Conservation (phyloP, 1,139 yeast species). For the Geotrichum candidum region DNA sequence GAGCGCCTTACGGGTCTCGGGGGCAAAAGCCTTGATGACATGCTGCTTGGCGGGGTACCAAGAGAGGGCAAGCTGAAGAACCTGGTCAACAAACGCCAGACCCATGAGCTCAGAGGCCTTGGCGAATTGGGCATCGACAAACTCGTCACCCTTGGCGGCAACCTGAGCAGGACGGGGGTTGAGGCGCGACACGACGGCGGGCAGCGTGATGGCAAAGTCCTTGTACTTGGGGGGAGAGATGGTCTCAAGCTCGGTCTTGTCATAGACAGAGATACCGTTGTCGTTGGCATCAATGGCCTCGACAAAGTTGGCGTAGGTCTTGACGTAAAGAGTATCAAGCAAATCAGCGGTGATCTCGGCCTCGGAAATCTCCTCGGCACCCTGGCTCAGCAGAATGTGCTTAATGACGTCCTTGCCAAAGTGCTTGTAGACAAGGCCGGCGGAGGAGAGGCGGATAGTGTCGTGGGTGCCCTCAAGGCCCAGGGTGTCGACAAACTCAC, state of each 20-base stretch:
- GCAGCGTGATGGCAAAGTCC: slow-evolving; percentile 51
- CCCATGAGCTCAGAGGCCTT: slow-evolving; percentile 84
- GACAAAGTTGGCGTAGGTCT: slow-evolving; percentile 75
- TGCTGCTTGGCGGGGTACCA: slow-evolving; percentile 88
- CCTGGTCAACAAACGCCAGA: slow-evolving; percentile 58
- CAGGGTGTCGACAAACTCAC: slow-evolving; percentile 66
- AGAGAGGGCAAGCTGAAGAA: slow-evolving; percentile 69
- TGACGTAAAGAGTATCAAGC: slow-evolving; percentile 61
- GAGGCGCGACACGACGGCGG: slow-evolving; percentile 68
- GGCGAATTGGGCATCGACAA: slow-evolving; percentile 58
- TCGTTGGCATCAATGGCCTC: slow-evolving; percentile 96
- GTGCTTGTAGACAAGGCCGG: slow-evolving; percentile 91
- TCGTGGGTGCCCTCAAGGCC: slow-evolving; percentile 41
- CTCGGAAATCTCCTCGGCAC: slow-evolving; percentile 24
- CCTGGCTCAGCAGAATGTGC: slow-evolving; percentile 36
- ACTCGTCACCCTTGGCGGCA: slow-evolving; percentile 53
- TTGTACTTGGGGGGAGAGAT: slow-evolving; percentile 29
- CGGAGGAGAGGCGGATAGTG: slow-evolving; percentile 79
- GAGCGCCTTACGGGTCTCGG: slow-evolving; percentile 22
- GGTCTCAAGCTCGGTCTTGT: slow-evolving; percentile 35
- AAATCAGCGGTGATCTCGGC: slow-evolving; percentile 27
- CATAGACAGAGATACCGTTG: slow-evolving; percentile 76
- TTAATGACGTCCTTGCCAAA: slow-evolving; percentile 76
- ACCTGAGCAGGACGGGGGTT: slow-evolving; percentile 75
- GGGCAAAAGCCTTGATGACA: slow-evolving; percentile 61